Base-by-base conservation (phyloP, 345 rosid species). In the Gossypium ekmanianum region DNA sequence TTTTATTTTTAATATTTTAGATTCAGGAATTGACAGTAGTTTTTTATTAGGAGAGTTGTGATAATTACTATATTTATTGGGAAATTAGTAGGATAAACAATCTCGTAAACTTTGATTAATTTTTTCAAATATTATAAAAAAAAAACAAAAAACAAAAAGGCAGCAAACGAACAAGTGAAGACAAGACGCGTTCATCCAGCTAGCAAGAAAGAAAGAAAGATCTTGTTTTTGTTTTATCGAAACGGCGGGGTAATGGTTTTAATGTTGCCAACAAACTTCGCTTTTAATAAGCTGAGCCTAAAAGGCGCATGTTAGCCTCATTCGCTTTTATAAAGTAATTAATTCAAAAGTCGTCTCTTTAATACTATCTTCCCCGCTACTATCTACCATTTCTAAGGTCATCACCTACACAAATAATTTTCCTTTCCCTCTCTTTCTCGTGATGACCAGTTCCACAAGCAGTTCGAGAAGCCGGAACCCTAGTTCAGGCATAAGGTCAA, bases 401-500 rank as follows among this genome's bases (percentile, higher is more conserved):
- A 55, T 16, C 17, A 22, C 24, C 8, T 13, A 48, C 22, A 20
- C 57, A 48, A 13, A 4, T 8, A 64, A 17, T 67, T 41, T 67
- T 68, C 16, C 64, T 29, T 70, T 68, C 14, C 55, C 71, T 11
- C 72, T 65, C 39, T 68, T 70, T 65, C 45, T 65, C 56, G 47
- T 55, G 51, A 58, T 18, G 81, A 74, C 52, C 65, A 82, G 80
- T 20, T 58, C 79, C 74, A 3, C 5, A 34, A 14, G 44, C 44
- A 66, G 44, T 27, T 58, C 81, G 62, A 79, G 70, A 65, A 77
- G 82, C 80, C 87, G 89, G 76, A 83, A 75, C 61, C 67, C 76
- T 43, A 75, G 80, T 83, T 76, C 83, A 70, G 86, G 75, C 17
- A 45, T 50, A 2, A 58, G 88, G 71, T 75, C 87, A 12, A 87